phyloP scores from a whole-genome alignment of 2,329 filamentous ascomycete species.

The Pyricularia pennisetigena region DNA sequence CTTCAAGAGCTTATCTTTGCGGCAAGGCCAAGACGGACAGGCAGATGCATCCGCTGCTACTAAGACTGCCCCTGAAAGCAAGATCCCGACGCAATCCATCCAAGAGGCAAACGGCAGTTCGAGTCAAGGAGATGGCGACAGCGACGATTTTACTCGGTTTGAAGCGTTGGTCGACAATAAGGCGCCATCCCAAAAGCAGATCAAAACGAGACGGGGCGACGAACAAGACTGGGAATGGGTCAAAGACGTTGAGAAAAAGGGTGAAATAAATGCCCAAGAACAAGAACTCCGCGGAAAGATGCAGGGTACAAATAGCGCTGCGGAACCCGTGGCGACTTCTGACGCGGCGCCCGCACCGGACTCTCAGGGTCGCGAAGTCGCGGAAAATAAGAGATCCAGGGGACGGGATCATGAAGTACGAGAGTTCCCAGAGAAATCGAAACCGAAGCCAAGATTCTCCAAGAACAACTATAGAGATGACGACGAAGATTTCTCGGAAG shows the following conservation, averaged over 20 bases:
- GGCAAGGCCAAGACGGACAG: not conserved
- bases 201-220: not conserved
- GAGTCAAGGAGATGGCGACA: not conserved
- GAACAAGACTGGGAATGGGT: not conserved
- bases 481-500: slow-evolving; percentile 30
- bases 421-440: slow-evolving; percentile 3
- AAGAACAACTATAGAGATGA: slow-evolving; percentile 13
- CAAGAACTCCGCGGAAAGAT: not conserved
- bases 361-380: not conserved
- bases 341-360: not conserved
- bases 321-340: not conserved
- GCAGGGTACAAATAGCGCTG: not conserved
- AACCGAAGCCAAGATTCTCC: slow-evolving; percentile 1
- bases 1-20: too few relatives aligned
- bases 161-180: not conserved
- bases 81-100: not conserved
- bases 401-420: not conserved
- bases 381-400: not conserved
- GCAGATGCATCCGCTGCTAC: not conserved
- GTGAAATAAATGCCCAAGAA: not conserved
- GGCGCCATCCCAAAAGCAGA: not conserved
- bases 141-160: not conserved
- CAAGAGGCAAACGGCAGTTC: not conserved
- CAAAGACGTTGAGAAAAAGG: not conserved
- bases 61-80: not conserved